These are phyloP conservation scores for Pseudonitzschia pungens DNA, from an alignment of 108 stramenopile species.

Conservation along the genomic window DNA sequence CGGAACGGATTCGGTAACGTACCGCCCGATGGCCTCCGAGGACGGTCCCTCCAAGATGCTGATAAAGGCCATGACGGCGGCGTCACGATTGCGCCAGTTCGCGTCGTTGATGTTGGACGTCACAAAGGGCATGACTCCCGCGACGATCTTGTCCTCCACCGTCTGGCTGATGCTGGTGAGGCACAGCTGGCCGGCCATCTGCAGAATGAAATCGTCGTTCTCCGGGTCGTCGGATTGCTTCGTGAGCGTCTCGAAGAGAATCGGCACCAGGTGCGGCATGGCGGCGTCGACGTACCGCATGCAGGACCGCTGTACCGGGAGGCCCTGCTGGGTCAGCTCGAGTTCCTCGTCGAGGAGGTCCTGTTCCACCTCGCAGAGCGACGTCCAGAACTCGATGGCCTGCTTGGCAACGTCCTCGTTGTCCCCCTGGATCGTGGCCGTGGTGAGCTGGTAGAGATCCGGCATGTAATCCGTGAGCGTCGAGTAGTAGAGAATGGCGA, in stretches of 20 bases:
- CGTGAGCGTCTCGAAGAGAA: constrained; percentile 80
- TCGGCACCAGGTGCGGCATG: constrained; percentile 74
- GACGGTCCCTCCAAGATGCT: constrained; percentile 88
- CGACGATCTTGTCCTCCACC: constrained; percentile 83
- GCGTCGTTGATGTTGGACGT: constrained; percentile 78
- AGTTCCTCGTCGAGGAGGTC: constrained; percentile 74
- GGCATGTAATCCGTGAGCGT: constrained; percentile 91
- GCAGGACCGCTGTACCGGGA: constrained; percentile 51
- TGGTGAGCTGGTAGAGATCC: constrained; percentile 88
- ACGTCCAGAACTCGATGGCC: constrained; percentile 96
- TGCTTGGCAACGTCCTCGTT: constrained; percentile 87
- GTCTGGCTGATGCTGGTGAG: constrained; percentile 75
- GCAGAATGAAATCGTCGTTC: constrained; percentile 82
- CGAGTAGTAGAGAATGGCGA: constrained; percentile 92
- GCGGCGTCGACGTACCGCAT: constrained; percentile 80
- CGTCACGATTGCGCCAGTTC: constrained; percentile 92
- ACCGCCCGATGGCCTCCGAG: constrained; percentile 68
- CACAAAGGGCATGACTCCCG: constrained; percentile 87
- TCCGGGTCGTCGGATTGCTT: constrained; percentile 92
- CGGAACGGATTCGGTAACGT: constrained; percentile 85
- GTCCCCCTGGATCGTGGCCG: constrained; percentile 71
- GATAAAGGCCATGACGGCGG: constrained; percentile 93
- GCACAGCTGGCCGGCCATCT: constrained; percentile 89
- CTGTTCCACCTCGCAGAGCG: constrained; percentile 88
- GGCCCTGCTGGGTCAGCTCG: constrained; percentile 49